A percentile compares a stretch with the other conserved stretches of the same genome.
phyloP scores from a whole-genome alignment of 352 stramenopile species.

The Phytophthora agathidicida region DNA sequence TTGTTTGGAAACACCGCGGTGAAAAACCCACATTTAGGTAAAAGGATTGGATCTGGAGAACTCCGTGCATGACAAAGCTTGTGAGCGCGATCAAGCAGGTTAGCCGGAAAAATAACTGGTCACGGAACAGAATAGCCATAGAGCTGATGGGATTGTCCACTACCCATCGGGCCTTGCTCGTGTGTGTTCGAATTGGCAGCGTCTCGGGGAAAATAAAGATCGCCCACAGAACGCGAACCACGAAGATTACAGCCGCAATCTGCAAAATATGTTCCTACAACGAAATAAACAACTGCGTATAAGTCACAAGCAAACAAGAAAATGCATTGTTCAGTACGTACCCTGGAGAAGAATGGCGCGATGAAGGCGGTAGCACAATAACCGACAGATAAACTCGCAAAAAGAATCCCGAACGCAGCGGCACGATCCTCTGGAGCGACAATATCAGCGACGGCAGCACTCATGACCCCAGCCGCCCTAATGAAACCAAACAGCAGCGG shows the following conservation, averaged over 20 bases:
- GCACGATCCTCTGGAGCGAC: slow-evolving; percentile 59
- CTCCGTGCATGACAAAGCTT: slow-evolving; percentile 61
- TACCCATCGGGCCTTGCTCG: slow-evolving; percentile 31
- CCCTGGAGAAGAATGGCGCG: slow-evolving; percentile 56
- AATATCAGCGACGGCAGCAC: slow-evolving; percentile 64
- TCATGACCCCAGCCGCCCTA: slow-evolving; percentile 63
- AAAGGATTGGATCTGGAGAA: slow-evolving; percentile 72
- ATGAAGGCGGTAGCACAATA: slow-evolving; percentile 62
- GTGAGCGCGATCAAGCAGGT: slow-evolving; percentile 74
- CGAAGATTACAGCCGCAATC: slow-evolving; percentile 50
- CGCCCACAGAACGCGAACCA: slow-evolving; percentile 60
- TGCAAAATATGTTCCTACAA: slow-evolving; percentile 56
- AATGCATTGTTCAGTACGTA: slow-evolving; percentile 19
- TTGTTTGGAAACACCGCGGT: neutral
- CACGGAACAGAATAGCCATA: slow-evolving; percentile 73
- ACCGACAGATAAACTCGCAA: slow-evolving; percentile 55
- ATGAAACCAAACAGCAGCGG: neutral
- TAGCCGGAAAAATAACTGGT: slow-evolving; percentile 65
- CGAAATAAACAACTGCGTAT: neutral
- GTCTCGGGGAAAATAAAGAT: slow-evolving; percentile 68
- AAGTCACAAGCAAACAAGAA: neutral
- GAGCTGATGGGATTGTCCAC: slow-evolving; percentile 64
- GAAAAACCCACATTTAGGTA: slow-evolving; percentile 62
- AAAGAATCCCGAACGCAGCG: slow-evolving; percentile 62
- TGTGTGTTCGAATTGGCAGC: slow-evolving; percentile 42